Evolutionary conservation across 768 basidiomycete species (phyloP), one percentile per base, ranked within the genome.

Genomic region (Mycena belliarum): DNA sequence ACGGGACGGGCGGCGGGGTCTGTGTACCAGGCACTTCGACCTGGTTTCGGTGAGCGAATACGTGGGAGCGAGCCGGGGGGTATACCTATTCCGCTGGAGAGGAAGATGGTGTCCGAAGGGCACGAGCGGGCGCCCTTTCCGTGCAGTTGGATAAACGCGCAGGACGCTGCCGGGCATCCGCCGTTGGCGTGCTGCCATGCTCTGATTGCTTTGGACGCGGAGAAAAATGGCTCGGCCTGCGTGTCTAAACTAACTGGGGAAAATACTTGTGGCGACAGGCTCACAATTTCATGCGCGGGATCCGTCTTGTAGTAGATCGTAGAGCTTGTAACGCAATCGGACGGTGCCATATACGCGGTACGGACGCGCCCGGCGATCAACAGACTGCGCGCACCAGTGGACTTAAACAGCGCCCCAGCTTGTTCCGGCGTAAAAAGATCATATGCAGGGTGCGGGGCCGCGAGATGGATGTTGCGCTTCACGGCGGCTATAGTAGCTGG

Each of bases 71-170:
- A 20, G 25, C 20, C 23, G 18, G 12, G 28, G 14, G 24, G n/a
- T 70, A 29, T 65, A 78, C 80, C 76, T 14, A 81, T 70, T 28
- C 80, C 80, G 18, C 72, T 69, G 4, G 81, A 81, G 4, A 82
- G 62, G 65, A 82, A 81, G 3, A 79, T 69, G 1, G 73, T 70
- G 48, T 80, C 79, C 0, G 51, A 60, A 0, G 66, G 49, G 56
- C 81, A 82, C 0, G 77, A 73, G 18, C 62, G 65, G 4, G 63
- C 29, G 0, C 64, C 73, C 66, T 82, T 82, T 2, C 79, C 81
- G 43, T 82, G 80, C 29, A 82, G 60, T 50, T 82, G 80, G 21
- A 81, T 70, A 45, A 75, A 81, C 6, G 75, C 79, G 42, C 81
- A 81, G 0, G 72, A 70, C 4, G 68, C 51, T 0, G 72, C 56